A percentile compares a stretch with the other conserved stretches of the same genome.
phyloP scores from a whole-genome alignment of 305 asterid genomes.

The Rubia peregrina region DNA sequence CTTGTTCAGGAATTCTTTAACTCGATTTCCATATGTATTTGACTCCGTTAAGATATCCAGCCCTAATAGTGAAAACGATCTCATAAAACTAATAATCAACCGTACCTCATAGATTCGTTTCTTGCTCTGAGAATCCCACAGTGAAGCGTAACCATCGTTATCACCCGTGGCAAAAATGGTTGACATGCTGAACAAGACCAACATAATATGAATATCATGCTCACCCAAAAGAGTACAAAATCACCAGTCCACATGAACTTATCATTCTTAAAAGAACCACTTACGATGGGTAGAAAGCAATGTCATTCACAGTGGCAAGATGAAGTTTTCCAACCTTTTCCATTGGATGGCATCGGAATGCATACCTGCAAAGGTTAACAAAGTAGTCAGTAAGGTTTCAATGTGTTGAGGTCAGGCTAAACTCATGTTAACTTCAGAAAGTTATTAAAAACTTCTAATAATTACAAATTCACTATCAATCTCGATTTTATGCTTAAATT shows the following conservation, averaged over 20 bases:
- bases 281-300: conserved; percentile 73
- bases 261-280: conserved; percentile 29
- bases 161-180: conserved; percentile 73
- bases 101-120: conserved; percentile 65
- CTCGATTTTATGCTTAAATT: background rate
- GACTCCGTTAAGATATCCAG: background rate
- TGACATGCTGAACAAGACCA: conserved; percentile 33
- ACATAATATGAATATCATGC: conserved; percentile 3
- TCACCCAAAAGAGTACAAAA: background rate
- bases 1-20: background rate
- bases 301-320: conserved; percentile 64
- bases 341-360: conserved; percentile 78
- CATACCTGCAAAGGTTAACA: conserved; percentile 49
- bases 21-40: background rate
- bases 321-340: conserved; percentile 43
- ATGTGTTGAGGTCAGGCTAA: background rate
- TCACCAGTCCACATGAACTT: conserved; percentile 11
- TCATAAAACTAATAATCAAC: background rate
- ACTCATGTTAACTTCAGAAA: background rate
- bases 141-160: conserved; percentile 56
- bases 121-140: conserved; percentile 70
- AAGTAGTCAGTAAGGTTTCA: background rate
- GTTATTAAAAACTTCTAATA: background rate
- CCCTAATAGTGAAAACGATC: background rate
- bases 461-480: background rate